Conservation (phyloP, 2,329 filamentous ascomycete genomes). For the Chaetomium globosum region DNA sequence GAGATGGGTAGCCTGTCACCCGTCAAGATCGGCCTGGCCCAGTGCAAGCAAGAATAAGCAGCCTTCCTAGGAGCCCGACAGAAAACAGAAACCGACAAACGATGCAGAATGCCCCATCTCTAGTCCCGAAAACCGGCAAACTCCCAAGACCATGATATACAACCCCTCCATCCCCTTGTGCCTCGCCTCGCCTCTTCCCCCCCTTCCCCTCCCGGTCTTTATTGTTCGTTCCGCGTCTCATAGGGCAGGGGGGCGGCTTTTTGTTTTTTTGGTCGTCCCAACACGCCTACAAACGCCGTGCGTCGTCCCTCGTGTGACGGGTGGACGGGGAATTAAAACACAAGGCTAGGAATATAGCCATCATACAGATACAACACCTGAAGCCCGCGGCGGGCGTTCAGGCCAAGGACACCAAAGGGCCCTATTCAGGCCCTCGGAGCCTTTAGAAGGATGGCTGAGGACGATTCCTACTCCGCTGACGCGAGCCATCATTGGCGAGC, state of each 20-base stretch:
- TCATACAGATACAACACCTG: constrained; percentile 21
- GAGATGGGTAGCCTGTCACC: constrained; percentile 20
- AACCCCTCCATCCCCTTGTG: constrained; percentile 3
- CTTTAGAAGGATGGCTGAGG: constrained; percentile 18
- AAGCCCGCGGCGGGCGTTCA: constrained; percentile 4
- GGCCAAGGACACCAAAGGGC: background rate
- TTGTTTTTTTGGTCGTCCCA: background rate
- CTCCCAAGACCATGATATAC: constrained; percentile 25
- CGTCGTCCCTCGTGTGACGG: background rate
- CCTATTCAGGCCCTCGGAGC: background rate
- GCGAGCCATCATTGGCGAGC: background rate
- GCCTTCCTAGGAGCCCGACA: constrained; percentile 14
- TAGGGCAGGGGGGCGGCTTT: background rate
- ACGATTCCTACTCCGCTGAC: background rate
- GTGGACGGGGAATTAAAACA: constrained; percentile 24
- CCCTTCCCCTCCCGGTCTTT: background rate
- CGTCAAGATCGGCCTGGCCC: constrained; percentile 1
- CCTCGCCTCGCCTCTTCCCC: background rate
- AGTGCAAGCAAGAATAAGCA: background rate
- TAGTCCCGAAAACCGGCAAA: constrained; percentile 19
- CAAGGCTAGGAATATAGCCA: constrained; percentile 11
- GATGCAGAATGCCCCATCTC: constrained; percentile 18
- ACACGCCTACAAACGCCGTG: constrained; percentile 20
- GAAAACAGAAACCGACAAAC: constrained; percentile 19
- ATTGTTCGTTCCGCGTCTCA: constrained; percentile 1